A percentile compares a stretch with the other conserved stretches of the same genome.
These are phyloP conservation scores for Ganoderma meredithae DNA, from an alignment of 1,284 basidiomycete species.

Conservation along the genomic window DNA sequence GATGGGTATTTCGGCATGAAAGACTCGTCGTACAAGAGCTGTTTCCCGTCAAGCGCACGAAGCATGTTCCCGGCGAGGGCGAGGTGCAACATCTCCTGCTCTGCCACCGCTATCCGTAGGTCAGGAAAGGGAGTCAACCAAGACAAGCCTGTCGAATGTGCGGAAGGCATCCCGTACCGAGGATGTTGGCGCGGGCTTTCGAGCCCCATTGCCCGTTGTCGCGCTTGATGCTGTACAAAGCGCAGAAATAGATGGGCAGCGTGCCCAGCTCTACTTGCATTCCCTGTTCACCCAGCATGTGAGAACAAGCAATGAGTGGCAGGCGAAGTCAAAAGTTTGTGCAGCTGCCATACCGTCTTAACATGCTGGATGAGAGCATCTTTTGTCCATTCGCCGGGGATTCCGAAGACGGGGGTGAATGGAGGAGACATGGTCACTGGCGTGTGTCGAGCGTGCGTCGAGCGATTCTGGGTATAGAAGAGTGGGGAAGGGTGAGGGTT, in stretches of 20 bases:
- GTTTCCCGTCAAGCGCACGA: conserved; percentile 14
- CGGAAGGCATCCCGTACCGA: conserved; percentile 8
- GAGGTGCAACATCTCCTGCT: conserved; percentile 34
- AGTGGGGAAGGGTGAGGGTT: neutral
- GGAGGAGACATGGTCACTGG: neutral
- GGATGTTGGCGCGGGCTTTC: conserved; percentile 20
- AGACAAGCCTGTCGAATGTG: neutral
- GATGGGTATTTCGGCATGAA: conserved; percentile 20
- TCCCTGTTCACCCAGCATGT: neutral
- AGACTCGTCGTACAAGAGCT: conserved; percentile 17
- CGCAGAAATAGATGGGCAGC: conserved; percentile 30
- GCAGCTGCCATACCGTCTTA: conserved; percentile 8
- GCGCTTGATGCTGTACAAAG: conserved; percentile 24
- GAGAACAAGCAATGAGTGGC: neutral
- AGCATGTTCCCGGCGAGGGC: conserved; percentile 26
- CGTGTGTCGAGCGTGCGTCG: neutral
- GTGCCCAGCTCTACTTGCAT: conserved; percentile 25
- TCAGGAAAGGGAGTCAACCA: neutral
- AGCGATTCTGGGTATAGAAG: neutral
- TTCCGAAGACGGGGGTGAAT: conserved; percentile 9
- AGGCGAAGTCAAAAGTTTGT: neutral
- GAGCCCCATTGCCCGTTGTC: conserved; percentile 22
- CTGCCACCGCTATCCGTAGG: conserved; percentile 19
- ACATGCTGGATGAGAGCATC: conserved; percentile 14
- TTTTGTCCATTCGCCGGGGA: conserved; percentile 11